These are phyloP conservation scores for Kwoniella botswanensis DNA, from an alignment of 768 basidiomycete genomes.

Conservation along the genomic window DNA sequence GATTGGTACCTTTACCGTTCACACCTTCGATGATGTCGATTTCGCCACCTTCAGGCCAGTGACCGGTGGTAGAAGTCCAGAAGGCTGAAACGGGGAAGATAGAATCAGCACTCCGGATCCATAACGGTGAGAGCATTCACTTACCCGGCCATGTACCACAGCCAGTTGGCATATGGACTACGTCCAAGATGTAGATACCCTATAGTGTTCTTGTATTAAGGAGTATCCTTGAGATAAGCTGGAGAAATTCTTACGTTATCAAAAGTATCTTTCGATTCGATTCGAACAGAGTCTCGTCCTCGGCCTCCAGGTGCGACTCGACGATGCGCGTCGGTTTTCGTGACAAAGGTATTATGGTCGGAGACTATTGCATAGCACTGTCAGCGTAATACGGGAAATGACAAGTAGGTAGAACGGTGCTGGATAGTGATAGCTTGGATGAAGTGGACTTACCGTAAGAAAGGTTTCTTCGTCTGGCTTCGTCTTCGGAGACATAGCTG, in stretches of 20 bases:
- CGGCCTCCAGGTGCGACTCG: conserved; percentile 1
- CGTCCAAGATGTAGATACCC: conserved; percentile 25
- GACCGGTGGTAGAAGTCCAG: conserved; percentile 18
- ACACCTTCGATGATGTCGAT: conserved; percentile 62
- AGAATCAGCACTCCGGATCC: neutral
- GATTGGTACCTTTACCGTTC: conserved; percentile 58
- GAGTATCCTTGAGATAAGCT: neutral
- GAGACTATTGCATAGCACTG: neutral
- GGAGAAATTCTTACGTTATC: conserved; percentile 9
- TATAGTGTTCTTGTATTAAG: neutral
- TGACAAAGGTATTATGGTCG: conserved; percentile 19
- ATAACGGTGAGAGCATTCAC: neutral
- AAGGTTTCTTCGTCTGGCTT: conserved; percentile 14
- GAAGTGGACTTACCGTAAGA: conserved; percentile 4
- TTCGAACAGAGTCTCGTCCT: conserved; percentile 28
- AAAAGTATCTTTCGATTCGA: conserved; percentile 21
- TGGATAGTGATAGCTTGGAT: too few species aligned
- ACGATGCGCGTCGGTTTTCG: conserved; percentile 14
- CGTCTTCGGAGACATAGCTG: conserved; percentile 14
- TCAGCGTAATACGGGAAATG: neutral
- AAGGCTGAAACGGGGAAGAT: conserved; percentile 5
- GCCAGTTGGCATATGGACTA: conserved; percentile 21
- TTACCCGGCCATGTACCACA: conserved; percentile 22
- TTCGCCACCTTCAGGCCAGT: conserved; percentile 51
- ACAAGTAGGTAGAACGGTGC: neutral